phyloP scores from a whole-genome alignment of 345 rosid species.

The Orychophragmus violaceus region DNA sequence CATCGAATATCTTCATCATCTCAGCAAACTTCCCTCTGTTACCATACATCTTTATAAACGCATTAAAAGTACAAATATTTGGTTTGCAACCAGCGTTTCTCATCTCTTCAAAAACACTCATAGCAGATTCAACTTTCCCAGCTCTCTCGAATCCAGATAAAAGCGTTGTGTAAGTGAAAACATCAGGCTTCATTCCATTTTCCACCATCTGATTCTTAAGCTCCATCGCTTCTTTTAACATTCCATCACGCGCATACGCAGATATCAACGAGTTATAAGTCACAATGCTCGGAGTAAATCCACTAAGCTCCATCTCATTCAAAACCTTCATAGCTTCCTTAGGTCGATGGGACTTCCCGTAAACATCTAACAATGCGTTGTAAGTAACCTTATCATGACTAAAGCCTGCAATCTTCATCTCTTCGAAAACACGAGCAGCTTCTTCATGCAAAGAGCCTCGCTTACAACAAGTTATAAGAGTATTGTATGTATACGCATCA shows the following conservation, averaged over 20 bases:
- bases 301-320: conserved; percentile 69
- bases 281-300: conserved; percentile 61
- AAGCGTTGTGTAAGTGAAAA: conserved; percentile 91
- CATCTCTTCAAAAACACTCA: conserved; percentile 80
- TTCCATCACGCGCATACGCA: conserved; percentile 77
- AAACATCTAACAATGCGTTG: conserved; percentile 76
- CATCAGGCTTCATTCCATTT: conserved; percentile 77
- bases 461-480: conserved; percentile 77
- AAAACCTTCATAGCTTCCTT: conserved; percentile 78
- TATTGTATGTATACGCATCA: conserved; percentile 78
- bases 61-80: conserved; percentile 90
- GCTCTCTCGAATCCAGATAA: conserved; percentile 81
- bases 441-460: conserved; percentile 80
- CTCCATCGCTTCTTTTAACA: conserved; percentile 69
- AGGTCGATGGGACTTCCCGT: conserved; percentile 83
- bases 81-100: conserved; percentile 67
- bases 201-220: conserved; percentile 65
- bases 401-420: conserved; percentile 74
- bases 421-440: conserved; percentile 62
- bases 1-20: conserved; percentile 92
- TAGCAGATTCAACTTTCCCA: conserved; percentile 78
- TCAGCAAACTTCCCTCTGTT: conserved; percentile 76
- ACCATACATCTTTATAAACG: conserved; percentile 90
- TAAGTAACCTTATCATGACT: conserved; percentile 75
- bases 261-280: conserved; percentile 84